phyloP scores from a whole-genome alignment of 2,329 filamentous ascomycete species.

The Talaromyces sp. region DNA sequence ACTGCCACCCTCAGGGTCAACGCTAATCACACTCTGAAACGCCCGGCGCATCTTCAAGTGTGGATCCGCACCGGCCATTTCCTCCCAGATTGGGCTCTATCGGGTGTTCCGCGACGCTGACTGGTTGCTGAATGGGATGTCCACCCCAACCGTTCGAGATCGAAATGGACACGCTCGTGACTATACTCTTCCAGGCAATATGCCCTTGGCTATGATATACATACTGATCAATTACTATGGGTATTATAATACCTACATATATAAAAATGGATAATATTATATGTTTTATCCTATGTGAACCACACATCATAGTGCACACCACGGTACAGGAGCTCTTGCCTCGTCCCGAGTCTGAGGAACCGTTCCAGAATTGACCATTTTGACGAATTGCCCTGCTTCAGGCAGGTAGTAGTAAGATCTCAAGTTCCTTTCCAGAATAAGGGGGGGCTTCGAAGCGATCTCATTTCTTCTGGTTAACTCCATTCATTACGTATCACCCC shows the following conservation, averaged over 20 bases:
- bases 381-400: background rate
- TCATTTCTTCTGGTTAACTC: background rate
- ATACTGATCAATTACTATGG: too few relatives aligned
- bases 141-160: conserved; percentile 19
- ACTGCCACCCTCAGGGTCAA: conserved; percentile 36
- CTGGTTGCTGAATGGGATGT: conserved; percentile 4
- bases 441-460: background rate
- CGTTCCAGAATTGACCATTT: background rate
- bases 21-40: conserved; percentile 37
- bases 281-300: background rate
- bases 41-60: conserved; percentile 19
- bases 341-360: background rate
- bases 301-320: background rate
- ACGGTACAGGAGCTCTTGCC: background rate
- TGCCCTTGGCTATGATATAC: background rate
- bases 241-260: too few relatives aligned
- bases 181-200: background rate
- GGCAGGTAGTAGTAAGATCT: conserved; percentile 4
- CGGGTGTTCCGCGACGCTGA: background rate
- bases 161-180: conserved; percentile 2
- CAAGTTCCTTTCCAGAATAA: background rate
- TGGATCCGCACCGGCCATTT: conserved; percentile 12
- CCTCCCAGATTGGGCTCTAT: conserved; percentile 7
- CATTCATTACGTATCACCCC: conserved; percentile 7
- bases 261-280: background rate